Base-by-base conservation (phyloP, 2,329 filamentous ascomycete species). In the Nemania bipapillata region DNA sequence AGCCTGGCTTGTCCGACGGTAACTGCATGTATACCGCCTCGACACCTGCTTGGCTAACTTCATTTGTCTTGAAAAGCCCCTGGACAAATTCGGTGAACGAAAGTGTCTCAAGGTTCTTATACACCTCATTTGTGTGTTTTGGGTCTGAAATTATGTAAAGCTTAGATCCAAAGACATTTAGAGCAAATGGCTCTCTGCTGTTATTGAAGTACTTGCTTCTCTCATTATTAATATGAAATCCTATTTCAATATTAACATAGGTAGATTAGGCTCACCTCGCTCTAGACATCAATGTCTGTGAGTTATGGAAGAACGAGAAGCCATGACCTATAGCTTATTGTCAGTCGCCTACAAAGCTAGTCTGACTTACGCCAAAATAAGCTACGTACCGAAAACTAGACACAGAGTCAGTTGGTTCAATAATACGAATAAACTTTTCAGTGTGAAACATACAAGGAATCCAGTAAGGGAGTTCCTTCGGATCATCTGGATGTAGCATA, bases 41-140 rank as follows among this genome's bases (percentile, higher is more conserved):
- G 24, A 62, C 32, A n/a, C 2, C 5, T 2, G 20, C 2, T 1
- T 62, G 35, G 2, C 1, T 1, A 12, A 32, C 32, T 2, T 49
- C 59, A 11, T 24, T 22, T 1, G 6, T 54, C 3, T 17, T n/a
- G 49, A 62, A 45, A 2, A 62, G 2, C 1, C 4, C 28, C 4
- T 54, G 59, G 2, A 54, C 59, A 11, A 62, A 62, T 8, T 69
- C 63, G 1, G 32, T 28, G 17, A n/a, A 53, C 2, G 50, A 30
- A 7, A 53, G 28, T 4, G 15, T 9, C 11, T 30, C 17, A 5
- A 4, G 32, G 15, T 53, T 53, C 3, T 11, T 12, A n/a, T 30
- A 53, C 9, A 53, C 50, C 4, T 11, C 50, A 17, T 15, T 28
- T 4, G 20, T 8, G 17, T 53, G 26, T 32, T 53, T n/a, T 4